Base-by-base conservation (phyloP, 116 monocot species). In the Papilionanthe hybrid region DNA sequence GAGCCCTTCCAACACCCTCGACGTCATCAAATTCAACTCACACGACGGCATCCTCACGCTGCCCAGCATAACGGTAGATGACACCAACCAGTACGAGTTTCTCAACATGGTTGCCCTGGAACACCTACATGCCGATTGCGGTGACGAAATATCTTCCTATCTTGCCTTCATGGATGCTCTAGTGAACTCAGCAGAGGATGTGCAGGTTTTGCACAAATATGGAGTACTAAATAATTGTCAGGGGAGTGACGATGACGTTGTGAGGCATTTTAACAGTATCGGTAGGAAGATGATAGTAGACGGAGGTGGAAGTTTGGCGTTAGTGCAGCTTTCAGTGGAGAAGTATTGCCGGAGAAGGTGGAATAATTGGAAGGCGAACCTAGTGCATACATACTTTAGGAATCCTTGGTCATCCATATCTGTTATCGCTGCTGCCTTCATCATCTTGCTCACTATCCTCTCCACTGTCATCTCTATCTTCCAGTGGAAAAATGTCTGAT, bases 31-130 rank as follows among this genome's bases (percentile, higher is more conserved):
- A 18, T 82, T 82, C 42, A 32, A 77, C 30, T 12, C 32, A 7
- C 3, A 10, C 1, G 4, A 0, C 1, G 82, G 82, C 15, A 13
- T 77, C 7, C 82, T 82, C 9, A 15, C 37, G 69, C 76, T 82
- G 6, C 82, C 82, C 4, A 0, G 4, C 1, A 6, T 82, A 15
- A 28, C 32, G 0, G 82, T 82, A 37, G 79, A 86, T 20, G 82
- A 86, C 67, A 28, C 68, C 7, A 86, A 79, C 1, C 75, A 82
- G 69, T 76, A 41, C 75, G 73, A 37, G 53, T 58, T 86, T 12
- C 79, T 82, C 42, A 86, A 86, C 75, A 66, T 86, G 63, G 69
- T 82, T 48, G 86, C 78, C 0, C 75, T 82, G 4, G 86, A 82
- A 76, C 86, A 82, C 42, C 55, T 86, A 8, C 86, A 76, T 11